Evolutionary conservation across 441 rosid genomes (phyloP).

Genomic region (Syzygium syzygioides): DNA sequence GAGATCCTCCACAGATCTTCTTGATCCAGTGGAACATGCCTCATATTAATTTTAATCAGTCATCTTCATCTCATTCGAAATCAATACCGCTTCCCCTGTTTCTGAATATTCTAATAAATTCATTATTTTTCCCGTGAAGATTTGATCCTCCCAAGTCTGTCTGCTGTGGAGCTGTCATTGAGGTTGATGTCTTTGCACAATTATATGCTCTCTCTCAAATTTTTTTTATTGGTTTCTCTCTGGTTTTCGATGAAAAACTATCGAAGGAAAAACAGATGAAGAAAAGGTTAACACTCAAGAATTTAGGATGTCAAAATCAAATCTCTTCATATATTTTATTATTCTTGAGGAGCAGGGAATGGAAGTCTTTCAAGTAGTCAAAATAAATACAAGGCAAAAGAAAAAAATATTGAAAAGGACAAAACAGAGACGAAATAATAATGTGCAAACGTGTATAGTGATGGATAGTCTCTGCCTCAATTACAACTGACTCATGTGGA

Average conservation of each 20-base stretch:
- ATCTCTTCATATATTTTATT: constrained; percentile 4
- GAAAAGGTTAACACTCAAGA: constrained; percentile 13
- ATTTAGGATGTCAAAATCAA: constrained; percentile 40
- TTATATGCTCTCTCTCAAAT: constrained; percentile 20
- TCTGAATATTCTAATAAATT: constrained; percentile 6
- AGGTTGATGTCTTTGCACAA: constrained; percentile 43
- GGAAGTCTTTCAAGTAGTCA: constrained; percentile 15
- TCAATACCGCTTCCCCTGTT: neutral
- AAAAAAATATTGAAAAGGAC: neutral
- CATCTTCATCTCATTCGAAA: constrained; percentile 25
- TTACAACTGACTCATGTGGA: neutral
- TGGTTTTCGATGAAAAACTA: constrained; percentile 7
- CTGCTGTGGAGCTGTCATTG: constrained; percentile 50
- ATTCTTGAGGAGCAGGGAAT: constrained; percentile 4
- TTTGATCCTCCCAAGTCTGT: constrained; percentile 33
- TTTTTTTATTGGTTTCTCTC: constrained; percentile 15
- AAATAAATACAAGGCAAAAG: constrained; percentile 1
- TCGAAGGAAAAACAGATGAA: neutral
- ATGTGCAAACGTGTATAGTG: neutral
- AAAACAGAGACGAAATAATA: constrained; percentile 3
- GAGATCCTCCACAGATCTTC: constrained; percentile 43
- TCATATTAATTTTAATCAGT: constrained; percentile 12
- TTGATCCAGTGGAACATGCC: constrained; percentile 45
- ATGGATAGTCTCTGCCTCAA: neutral
- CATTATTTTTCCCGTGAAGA: neutral